Evolutionary conservation across 345 rosid species (phyloP), one percentile per base, ranked within the genome.

Genomic region (Eucalyptus curtisii): DNA sequence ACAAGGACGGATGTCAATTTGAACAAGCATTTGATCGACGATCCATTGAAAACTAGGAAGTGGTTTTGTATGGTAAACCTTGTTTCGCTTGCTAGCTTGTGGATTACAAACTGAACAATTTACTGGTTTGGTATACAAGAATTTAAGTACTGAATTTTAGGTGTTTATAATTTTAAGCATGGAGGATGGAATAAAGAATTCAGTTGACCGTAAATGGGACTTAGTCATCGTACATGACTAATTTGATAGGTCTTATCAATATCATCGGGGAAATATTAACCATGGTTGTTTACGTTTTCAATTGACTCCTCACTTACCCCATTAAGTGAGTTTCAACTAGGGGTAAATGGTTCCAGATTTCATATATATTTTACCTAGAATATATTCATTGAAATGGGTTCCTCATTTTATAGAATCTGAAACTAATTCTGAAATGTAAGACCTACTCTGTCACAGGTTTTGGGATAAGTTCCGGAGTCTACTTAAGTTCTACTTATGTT

Each of bases 311-410:
- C 37, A 31, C 42, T 13, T n/a, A 7, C 19, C 42, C 6, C 61
- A 10, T 55, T 9, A 20, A 55, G 19, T 22, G 12, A 55, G 61
- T 55, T 55, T 55, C 61, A 52, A 52, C 9, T 19, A 17, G 9
- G 55, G 24, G 4, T 52, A 52, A 19, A 52, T 52, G 24, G 55
- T 52, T 52, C 0, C 2, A 1, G 9, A 0, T 52, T 7, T 52
- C 0, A 1, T 52, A 19, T 52, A 52, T 52, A 52, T 52, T 52
- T 52, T 52, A 19, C 6, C 10, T 52, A 52, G 24, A 52, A 52
- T 0, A 10, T 52, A 52, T 52, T 9, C 24, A 52, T 50, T 10
- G 48, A 47, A 47, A 47, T 11, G 4, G 13, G 49, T 47, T 47
- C 49, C 4, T 47, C 12, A 47, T 47, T 47, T 47, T 47, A 13